These are phyloP conservation scores for Gypsophila paniculata DNA, from an alignment of 179 eudicot species.

Conservation along the genomic window DNA sequence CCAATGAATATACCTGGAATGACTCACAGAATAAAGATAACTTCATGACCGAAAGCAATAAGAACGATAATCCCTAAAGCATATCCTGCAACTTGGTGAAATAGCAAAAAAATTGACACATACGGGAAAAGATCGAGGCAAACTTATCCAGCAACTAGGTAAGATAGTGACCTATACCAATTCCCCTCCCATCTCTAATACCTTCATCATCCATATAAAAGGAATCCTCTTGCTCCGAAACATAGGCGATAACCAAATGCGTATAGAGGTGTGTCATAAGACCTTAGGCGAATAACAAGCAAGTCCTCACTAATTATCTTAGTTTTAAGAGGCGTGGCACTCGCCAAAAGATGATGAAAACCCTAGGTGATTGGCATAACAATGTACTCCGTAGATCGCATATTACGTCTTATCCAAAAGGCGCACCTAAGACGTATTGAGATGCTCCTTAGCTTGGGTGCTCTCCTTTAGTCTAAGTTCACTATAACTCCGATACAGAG, in stretches of 20 bases:
- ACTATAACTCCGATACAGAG: too few species aligned
- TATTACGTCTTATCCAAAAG: too few species aligned
- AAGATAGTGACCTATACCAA: neutral
- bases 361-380: too few species aligned
- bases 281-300: neutral
- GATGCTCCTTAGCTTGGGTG: too few species aligned
- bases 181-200: neutral
- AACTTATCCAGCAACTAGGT: neutral
- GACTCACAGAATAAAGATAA: constrained; percentile 1
- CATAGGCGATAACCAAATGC: neutral
- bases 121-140: too few species aligned
- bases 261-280: neutral
- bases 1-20: constrained; percentile 79
- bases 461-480: too few species aligned
- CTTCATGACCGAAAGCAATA: neutral
- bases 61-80: neutral
- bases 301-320: neutral
- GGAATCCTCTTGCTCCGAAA: neutral
- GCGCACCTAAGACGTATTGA: neutral
- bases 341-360: too few species aligned
- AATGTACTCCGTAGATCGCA: too few species aligned
- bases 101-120: too few species aligned
- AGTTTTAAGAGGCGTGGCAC: too few species aligned
- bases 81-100: neutral
- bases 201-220: neutral